A percentile compares a stretch with the other conserved stretches of the same genome.
These are phyloP conservation scores for Diaporthe vaccinii DNA, from an alignment of 2,329 filamentous ascomycete genomes.

Conservation along the genomic window DNA sequence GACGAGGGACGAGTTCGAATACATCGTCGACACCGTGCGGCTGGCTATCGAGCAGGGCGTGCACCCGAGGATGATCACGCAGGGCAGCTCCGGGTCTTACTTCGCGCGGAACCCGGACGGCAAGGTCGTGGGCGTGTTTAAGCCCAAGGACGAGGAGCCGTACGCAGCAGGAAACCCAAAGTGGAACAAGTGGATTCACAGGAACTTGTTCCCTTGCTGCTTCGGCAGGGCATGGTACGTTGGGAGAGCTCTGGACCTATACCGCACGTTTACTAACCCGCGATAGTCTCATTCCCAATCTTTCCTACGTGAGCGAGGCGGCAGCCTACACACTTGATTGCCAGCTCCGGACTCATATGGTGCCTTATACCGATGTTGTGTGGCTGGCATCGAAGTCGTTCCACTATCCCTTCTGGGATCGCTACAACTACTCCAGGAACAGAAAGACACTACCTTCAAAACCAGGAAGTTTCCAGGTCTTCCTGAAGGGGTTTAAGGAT, in stretches of 20 bases:
- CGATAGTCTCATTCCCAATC: constrained; percentile 86
- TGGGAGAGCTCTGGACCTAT: background rate
- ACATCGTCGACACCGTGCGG: constrained; percentile 90
- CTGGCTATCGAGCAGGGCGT: constrained; percentile 89
- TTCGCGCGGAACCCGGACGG: constrained; percentile 93
- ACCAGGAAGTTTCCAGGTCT: constrained; percentile 96
- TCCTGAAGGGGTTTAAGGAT: constrained; percentile 96
- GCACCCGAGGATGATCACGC: constrained; percentile 95
- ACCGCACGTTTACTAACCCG: constrained; percentile 10
- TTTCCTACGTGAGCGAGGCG: constrained; percentile 98
- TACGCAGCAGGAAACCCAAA: constrained; percentile 98
- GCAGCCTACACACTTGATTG: constrained; percentile 95
- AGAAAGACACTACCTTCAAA: constrained; percentile 90
- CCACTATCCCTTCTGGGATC: constrained; percentile 98
- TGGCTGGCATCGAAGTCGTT: constrained; percentile 96
- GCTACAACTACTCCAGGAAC: constrained; percentile 87
- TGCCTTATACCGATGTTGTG: constrained; percentile 97
- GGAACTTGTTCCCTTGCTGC: constrained; percentile 96
- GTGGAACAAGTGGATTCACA: constrained; percentile 99
- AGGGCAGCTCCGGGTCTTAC: constrained; percentile 98
- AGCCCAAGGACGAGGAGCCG: constrained; percentile 98
- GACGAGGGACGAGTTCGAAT: constrained; percentile 86
- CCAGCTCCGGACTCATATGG: constrained; percentile 89
- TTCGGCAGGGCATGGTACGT: constrained; percentile 89
- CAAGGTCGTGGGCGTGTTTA: constrained; percentile 97